Conservation (phyloP, 495 filamentous ascomycete genomes). For the Xylaria intraflava region DNA sequence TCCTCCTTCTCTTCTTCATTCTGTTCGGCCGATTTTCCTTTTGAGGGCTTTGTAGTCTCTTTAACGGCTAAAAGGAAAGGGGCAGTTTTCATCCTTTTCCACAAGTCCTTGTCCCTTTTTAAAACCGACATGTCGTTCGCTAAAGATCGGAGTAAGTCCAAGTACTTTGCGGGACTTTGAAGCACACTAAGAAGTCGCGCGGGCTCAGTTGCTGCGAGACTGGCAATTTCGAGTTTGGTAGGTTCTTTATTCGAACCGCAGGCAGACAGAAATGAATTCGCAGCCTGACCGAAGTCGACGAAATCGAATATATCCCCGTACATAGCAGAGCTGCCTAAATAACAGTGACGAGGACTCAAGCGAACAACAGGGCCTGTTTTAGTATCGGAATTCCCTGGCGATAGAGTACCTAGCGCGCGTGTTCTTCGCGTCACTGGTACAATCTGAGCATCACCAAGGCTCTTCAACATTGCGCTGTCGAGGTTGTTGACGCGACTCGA, state of each 20-base stretch:
- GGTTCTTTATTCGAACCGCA: constrained; percentile 88
- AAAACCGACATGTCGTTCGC: constrained; percentile 61
- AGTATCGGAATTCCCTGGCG: constrained; percentile 18
- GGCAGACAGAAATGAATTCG: constrained; percentile 79
- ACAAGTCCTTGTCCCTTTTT: constrained; percentile 71
- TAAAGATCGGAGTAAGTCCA: constrained; percentile 70
- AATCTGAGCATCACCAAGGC: constrained; percentile 56
- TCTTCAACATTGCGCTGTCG: constrained; percentile 49
- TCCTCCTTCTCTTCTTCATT: constrained; percentile 58
- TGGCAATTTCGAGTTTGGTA: constrained; percentile 74
- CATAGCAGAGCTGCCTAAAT: constrained; percentile 63
- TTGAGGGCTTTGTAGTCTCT: constrained; percentile 52
- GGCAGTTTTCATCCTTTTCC: constrained; percentile 65
- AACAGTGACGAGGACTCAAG: constrained; percentile 62
- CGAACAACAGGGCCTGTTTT: constrained; percentile 23
- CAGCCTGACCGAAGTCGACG: constrained; percentile 82
- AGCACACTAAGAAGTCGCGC: constrained; percentile 69
- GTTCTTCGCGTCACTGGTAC: constrained; percentile 54
- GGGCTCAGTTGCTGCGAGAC: constrained; percentile 70
- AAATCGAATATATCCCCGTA: constrained; percentile 94
- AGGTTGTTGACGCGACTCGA: constrained; percentile 69
- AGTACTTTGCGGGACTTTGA: constrained; percentile 74
- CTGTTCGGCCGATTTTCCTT: constrained; percentile 44
- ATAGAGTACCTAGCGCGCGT: constrained; percentile 14
- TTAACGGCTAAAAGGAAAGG: constrained; percentile 73